These are phyloP conservation scores for Hymenoscyphus fructigenus DNA, from an alignment of 2,329 filamentous ascomycete genomes.

Conservation along the genomic window DNA sequence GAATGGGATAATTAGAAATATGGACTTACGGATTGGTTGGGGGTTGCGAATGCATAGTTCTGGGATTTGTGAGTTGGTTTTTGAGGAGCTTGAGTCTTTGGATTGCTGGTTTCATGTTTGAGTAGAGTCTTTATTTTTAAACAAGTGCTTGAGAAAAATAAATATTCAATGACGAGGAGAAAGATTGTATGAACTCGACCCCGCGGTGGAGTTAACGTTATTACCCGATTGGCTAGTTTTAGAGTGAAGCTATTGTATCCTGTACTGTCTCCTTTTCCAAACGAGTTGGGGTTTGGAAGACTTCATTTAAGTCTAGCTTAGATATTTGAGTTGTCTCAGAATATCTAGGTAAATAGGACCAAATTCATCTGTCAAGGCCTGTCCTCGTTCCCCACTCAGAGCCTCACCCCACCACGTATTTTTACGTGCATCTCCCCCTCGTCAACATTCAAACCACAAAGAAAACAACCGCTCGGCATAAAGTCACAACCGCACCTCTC, in stretches of 20 bases:
- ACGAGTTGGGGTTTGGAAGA: background rate
- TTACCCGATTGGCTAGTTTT: background rate
- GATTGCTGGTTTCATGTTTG: background rate
- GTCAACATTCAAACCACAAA: background rate
- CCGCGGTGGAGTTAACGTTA: background rate
- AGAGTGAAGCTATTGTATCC: background rate
- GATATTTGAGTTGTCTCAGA: too few relatives aligned
- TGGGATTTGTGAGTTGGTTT: background rate
- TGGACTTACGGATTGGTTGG: background rate
- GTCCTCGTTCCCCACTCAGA: background rate
- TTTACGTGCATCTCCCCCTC: background rate
- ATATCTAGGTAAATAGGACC: background rate
- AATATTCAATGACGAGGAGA: background rate
- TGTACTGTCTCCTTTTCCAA: background rate
- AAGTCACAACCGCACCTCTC: background rate
- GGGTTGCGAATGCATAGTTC: background rate
- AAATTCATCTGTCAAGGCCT: background rate
- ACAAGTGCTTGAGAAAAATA: background rate
- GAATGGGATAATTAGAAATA: background rate
- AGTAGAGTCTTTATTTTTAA: background rate
- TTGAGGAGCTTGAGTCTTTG: background rate
- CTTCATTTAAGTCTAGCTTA: background rate
- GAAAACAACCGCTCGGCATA: slow-evolving; percentile 8
- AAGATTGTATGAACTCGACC: background rate
- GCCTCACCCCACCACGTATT: background rate